Base-by-base conservation (phyloP, 169 alveolate species). In the Amoebophrya sp. region DNA sequence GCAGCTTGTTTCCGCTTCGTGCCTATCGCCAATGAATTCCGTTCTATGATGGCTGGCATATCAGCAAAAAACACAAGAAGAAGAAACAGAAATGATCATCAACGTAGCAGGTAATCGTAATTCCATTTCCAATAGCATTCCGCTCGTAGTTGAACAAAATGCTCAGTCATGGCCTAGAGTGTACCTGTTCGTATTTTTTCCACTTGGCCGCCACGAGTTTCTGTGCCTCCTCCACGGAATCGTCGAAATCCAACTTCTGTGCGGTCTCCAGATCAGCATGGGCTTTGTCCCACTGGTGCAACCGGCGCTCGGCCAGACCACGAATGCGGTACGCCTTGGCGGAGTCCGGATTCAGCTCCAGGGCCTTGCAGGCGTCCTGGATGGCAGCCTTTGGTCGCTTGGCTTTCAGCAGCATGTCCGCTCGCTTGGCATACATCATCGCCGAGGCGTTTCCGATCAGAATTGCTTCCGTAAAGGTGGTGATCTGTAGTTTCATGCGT, bases 381-480 rank as follows among this genome's bases (percentile, higher is more conserved):
- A 93, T 93, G 77, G 93, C 91, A 38, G 95, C 95, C 77, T 93
- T 93, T 18, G 95, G 95, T 66, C 95, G 92, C 90, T 92, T 92
- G 89, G 89, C 33, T 23, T 88, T 92, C 91, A 93, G 91, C 77
- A 93, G 93, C 89, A 93, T 88, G 0, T 93, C 92, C n/a, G 94
- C 95, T 77, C 95, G 94, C 77, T 93, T 93, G 7, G 95, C 88
- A 89, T 93, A 93, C 89, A 93, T 93, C 95, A 93, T 93, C 90
- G 95, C 95, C 18, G 95, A 90, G 39, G 93, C 92, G 77, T 93
- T 93, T 39, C 95, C 95, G 66, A 77, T 90, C 40, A 92, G n/a
- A 32, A 93, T 90, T 35, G 91, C 91, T 91, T 93, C 93, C 91
- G 92, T 93, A 54, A 66, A n/a, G 32, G 83, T 66, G 35, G 83